Percentiles rank a stretch among this genome's conserved stretches.
Evolutionary conservation across 1,284 basidiomycete genomes (phyloP).

Genomic region (Ceratobasidium papillatum): DNA sequence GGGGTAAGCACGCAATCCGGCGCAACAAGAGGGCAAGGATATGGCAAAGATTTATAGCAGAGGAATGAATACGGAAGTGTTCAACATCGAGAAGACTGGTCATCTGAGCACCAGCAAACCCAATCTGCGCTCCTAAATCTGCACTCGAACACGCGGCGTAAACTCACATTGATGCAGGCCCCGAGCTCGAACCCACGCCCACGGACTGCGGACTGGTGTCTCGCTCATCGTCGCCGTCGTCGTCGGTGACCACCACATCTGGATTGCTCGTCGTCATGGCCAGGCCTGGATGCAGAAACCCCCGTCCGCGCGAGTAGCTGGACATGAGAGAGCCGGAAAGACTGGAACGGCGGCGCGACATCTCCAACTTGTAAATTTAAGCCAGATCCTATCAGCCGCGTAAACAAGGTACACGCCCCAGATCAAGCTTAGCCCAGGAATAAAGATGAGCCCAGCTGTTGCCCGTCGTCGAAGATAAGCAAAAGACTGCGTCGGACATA

Average conservation of each 20-base stretch:
- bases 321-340: slow-evolving; percentile 13
- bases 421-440: background rate
- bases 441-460: background rate
- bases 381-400: slow-evolving; percentile 1
- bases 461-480: slow-evolving; percentile 6
- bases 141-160: background rate
- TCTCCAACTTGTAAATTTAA: background rate
- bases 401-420: background rate
- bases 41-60: background rate
- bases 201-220: background rate
- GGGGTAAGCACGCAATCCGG: slow-evolving; percentile 33
- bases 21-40: background rate
- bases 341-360: slow-evolving; percentile 1
- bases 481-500: background rate
- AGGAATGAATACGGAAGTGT: background rate
- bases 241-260: slow-evolving; percentile 10
- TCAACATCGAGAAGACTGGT: background rate
- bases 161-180: slow-evolving; percentile 22
- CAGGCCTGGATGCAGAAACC: background rate
- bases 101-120: slow-evolving; percentile 16
- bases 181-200: background rate
- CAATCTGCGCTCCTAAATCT: background rate
- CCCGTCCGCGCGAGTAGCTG: background rate
- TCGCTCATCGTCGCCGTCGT: background rate
- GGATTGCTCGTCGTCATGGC: background rate